Base-by-base conservation (phyloP, 768 basidiomycete genomes). In the Paxillus ammoniavirescens region DNA sequence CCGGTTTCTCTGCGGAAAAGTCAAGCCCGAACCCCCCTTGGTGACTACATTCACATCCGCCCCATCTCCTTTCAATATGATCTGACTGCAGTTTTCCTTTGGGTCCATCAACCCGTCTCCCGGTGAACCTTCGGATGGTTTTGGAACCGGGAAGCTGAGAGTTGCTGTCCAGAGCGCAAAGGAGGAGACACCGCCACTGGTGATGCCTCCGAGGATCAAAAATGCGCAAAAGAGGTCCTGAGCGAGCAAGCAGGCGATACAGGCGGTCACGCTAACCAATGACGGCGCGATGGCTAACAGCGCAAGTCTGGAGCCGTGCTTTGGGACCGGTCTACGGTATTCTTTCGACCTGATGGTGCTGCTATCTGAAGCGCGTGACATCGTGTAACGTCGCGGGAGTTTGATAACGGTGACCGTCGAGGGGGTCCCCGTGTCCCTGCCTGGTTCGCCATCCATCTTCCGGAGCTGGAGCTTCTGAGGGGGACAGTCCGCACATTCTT, bases 21-120 rank as follows among this genome's bases (percentile, higher is more conserved):
- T 65, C 63, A 31, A 74, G 67, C 36, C 55, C 52, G 49, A 73
- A 72, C 30, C 59, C n/a, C 72, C 72, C 47, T 64, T 68, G 1
- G 66, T 72, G 43, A 74, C 33, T 6, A 60, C 40, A 40, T 65
- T 67, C 36, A 73, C 64, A 13, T 57, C 59, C 1, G 51, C 55
- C 51, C 70, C 71, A 6, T 50, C 18, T 36, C 70, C 73, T 48
- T 61, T 61, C 54, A 71, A 38, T 26, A 72, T 41, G 23, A 73
- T 53, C 3, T 64, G 43, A 18, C 53, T 57, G 36, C 57, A 61
- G 31, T 10, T 30, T 28, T 63, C 63, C 1, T 12, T 38, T 5
- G 42, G 56, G 6, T 53, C n/a, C 53, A 73, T 52, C 41, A 70
- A 12, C 2, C 73, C 70, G 44, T 74, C 67, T n/a, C 67, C 72